Base-by-base conservation (phyloP, 1,284 basidiomycete species). In the Cutaneotrichosporon mucoides region DNA sequence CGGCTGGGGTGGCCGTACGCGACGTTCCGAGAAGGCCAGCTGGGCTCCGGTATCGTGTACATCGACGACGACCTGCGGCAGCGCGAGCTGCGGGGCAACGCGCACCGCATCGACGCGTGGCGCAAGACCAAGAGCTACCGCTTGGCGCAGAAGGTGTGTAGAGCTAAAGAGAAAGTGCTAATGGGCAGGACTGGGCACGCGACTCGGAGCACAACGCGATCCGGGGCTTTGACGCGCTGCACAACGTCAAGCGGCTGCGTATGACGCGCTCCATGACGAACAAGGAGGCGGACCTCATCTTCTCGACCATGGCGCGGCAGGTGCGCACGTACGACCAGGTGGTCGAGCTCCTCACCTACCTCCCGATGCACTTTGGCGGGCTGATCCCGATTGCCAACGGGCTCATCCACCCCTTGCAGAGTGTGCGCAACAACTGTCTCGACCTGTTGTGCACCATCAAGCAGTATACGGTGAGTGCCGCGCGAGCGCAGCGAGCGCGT, bases 321-420 rank as follows among this genome's bases (percentile, higher is more conserved):
- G 81, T 90, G 41, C 84, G 83, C 63, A 83, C 85, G 0, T 92
- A 95, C 69, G 90, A 93, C 55, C 89, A 96, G 77, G 87, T 93
- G 3, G 83, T 90, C 5, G 92, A 98, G 92, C 81, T 97, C 10
- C 80, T 97, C 16, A 84, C 92, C 1, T 81, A 84, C 59, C 77
- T 88, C 38, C 87, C 93, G 6, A 84, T 87, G 2, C 88, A 93
- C 68, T 81, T 83, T 6, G 90, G 92, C 42, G 95, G 95, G 0
- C 79, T 98, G 43, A 79, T 90, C 34, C 89, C 92, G 10, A 79
- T 99, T 34, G 88, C 88, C 24, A 91, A 94, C 74, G 90, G 91
- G 1, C 81, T 98, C 4, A 92, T 97, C 77, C 94, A 98, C 77
- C 89, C 90, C 44, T 83, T 83, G 41, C 83, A 88, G 63, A 73